Evolutionary conservation across 176 grass and related monocot genomes (phyloP).

Genomic region (Musa schizocarpa): DNA sequence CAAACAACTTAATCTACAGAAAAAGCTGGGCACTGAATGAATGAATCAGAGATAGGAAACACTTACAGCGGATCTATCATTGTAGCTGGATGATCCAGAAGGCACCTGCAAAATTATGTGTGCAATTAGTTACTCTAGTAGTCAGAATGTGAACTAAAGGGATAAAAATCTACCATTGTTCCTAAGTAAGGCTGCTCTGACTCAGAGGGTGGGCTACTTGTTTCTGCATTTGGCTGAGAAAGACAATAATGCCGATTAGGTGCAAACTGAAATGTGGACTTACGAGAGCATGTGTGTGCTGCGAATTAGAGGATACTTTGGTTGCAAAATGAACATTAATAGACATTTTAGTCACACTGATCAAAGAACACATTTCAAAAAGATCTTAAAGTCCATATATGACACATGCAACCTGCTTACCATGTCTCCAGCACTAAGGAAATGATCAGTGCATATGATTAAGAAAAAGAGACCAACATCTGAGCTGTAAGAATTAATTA

Average conservation of each 20-base stretch:
- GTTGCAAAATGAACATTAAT: too few relatives aligned
- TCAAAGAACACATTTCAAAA: not conserved
- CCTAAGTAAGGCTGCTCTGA: not conserved
- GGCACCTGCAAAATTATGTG: not conserved
- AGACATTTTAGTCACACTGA: not conserved
- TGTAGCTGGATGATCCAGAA: not conserved
- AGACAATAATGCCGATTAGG: not conserved
- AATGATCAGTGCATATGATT: not conserved
- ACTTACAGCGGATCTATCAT: conserved; percentile 1
- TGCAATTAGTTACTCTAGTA: not conserved
- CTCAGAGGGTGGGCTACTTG: not conserved
- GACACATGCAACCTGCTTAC: not conserved
- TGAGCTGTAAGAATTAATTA: not conserved
- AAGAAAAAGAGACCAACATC: not conserved
- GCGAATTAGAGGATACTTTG: not conserved
- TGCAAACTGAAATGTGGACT: not conserved
- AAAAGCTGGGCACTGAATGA: not conserved
- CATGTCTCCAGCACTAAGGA: too few relatives aligned
- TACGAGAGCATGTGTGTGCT: not conserved
- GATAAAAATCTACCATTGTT: not conserved
- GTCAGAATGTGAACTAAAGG: not conserved
- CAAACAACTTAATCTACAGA: not conserved
- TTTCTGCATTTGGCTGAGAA: not conserved
- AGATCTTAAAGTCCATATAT: not conserved
- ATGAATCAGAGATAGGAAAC: not conserved